Base-by-base conservation (phyloP, 495 filamentous ascomycete genomes). In the Neurospora sp. region DNA sequence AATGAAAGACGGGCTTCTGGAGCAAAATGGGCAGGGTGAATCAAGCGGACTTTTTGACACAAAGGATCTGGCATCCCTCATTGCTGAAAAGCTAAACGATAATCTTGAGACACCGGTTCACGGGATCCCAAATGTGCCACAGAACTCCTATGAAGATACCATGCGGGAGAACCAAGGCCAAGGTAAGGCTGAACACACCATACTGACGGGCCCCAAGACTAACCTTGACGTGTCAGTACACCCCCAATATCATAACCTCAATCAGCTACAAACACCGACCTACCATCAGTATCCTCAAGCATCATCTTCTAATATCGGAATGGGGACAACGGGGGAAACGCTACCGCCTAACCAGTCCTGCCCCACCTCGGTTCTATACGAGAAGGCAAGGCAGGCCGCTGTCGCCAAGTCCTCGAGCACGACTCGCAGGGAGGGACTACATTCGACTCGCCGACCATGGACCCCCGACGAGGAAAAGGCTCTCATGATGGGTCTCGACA, bases 391-490 rank as follows among this genome's bases (percentile, higher is more conserved):
- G 9, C 89, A 91, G 79, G 93, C 92, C 0, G 93, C 93, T 10
- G 91, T 92, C 4, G 88, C 92, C 10, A 95, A 95, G 79, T 88
- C 91, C 1, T 92, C 92, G 2, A 90, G 91, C 2, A 90, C 88
- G 41, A 87, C 88, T 68, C 89, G 92, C 38, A 88, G 92, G 69
- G 89, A 93, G 65, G 93, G 92, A 1, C 81, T 92, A 7, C 92
- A 93, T 68, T 93, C 90, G n/a, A 92, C 94, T 72, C 89, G 94
- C 59, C 88, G 94, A 35, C 94, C 94, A 8, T 98, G 94, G 94
- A 92, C 92, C 1, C 89, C 89, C 0, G 93, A 96, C 71, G 94
- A 98, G 81, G 94, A 98, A 78, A 93, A 92, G 77, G 94, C 94
- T 0, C 84, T 98, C 69, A 96, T 98, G 92, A 89, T 91, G 41